These are phyloP conservation scores for Ramalina intermedia DNA, from an alignment of 495 filamentous ascomycete genomes.

Conservation along the genomic window DNA sequence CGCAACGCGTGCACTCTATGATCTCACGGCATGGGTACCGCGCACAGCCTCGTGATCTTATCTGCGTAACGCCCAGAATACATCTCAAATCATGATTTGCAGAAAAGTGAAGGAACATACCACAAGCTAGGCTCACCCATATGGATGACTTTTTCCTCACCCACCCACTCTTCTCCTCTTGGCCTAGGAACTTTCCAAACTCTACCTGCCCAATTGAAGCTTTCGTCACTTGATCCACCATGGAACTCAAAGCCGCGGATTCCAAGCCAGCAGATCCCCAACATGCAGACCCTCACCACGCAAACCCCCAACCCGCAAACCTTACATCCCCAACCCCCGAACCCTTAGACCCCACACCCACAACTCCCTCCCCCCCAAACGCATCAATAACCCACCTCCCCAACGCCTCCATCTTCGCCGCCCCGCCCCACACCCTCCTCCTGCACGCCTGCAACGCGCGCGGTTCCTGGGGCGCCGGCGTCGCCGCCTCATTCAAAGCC, in stretches of 20 bases:
- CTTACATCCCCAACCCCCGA: neutral
- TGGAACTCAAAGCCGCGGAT: neutral
- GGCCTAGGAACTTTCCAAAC: neutral
- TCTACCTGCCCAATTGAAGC: neutral
- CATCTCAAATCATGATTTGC: no score
- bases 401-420: constrained; percentile 23
- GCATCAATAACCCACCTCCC: neutral
- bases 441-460: constrained; percentile 36
- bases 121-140: neutral
- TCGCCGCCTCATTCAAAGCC: constrained; percentile 18
- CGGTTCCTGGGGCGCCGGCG: constrained; percentile 31
- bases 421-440: constrained; percentile 26
- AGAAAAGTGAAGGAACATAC: no score
- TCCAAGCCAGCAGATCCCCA: no score
- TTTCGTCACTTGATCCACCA: neutral
- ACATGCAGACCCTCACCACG: neutral
- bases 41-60: no score
- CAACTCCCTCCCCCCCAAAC: neutral
- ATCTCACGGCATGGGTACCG: no score
- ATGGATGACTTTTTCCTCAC: neutral
- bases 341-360: neutral
- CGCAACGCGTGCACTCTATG: no score
- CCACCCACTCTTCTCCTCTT: neutral
- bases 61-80: no score
- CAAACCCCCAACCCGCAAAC: neutral